Evolutionary conservation across 176 grass and related monocot genomes (phyloP), one percentile per base, ranked within the genome.

Genomic region (Eragrostis curvula): DNA sequence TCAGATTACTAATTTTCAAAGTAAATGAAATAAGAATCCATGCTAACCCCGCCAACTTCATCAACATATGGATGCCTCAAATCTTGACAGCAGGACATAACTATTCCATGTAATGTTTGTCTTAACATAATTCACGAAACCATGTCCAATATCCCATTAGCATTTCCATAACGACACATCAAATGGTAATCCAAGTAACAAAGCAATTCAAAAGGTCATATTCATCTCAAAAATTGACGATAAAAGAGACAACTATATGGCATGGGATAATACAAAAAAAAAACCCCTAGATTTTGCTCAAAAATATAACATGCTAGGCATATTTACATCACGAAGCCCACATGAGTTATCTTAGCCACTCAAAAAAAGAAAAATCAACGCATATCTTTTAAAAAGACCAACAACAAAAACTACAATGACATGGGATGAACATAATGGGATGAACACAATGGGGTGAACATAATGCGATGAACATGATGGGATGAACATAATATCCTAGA

Each of bases 101-200:
- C 39, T 24, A 21, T 27, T 71, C 80, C 52, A 65, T 3, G 40
- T 46, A 16, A 9, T 42, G 23, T 23, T 71, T 57, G 42, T 5
- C 66, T 29, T 88, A 72, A 23, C 20, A n/a, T 66, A 50, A 65
- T 77, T 85, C 48, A 25, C 29, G 68, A 68, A 67, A 80, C 10
- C 48, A 73, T 78, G 41, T 20, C 12, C 24, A 29, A 7, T 63
- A 7, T 7, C 44, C 5, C 57, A 47, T 85, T 73, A 60, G 41
- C 20, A 68, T 86, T 82, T 29, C 9, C n/a, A 27, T 60, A 20
- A 30, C 2, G 69, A 50, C 7, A 53, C 20, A 80, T 25, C 17
- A 48, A 84, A 73, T 79, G 7, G 15, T 57, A 70, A 40, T 55
- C 39, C 63, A 68, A 74, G 18, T n/a, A 17, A 70, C 8, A 80